Conservation (phyloP, 2,329 filamentous ascomycete genomes). For the Fusarium coicis region DNA sequence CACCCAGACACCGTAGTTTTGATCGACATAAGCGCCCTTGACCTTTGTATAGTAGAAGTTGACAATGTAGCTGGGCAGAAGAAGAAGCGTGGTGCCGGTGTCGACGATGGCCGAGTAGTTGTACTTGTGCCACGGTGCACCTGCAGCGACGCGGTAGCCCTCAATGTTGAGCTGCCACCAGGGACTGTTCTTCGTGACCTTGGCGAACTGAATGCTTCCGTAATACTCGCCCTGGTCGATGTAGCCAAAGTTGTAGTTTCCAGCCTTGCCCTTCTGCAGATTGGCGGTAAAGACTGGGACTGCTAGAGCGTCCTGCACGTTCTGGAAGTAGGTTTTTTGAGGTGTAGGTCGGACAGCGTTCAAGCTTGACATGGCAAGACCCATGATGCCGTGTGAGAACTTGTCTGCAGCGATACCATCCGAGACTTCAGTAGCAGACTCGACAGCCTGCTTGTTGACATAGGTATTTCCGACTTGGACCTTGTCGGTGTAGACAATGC, state of each 20-base stretch:
- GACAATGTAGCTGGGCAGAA: slow-evolving; percentile 65
- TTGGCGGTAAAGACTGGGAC: slow-evolving; percentile 53
- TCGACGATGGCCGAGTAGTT: slow-evolving; percentile 70
- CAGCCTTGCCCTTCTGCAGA: slow-evolving; percentile 46
- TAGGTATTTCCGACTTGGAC: slow-evolving; percentile 70
- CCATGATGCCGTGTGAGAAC: slow-evolving; percentile 52
- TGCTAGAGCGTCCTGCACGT: slow-evolving; percentile 45
- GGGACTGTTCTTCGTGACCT: slow-evolving; percentile 62
- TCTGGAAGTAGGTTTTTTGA: slow-evolving; percentile 52
- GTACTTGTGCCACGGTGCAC: slow-evolving; percentile 23
- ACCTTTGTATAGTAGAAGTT: slow-evolving; percentile 70
- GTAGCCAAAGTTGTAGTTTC: slow-evolving; percentile 57
- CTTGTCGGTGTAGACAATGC: slow-evolving; percentile 73
- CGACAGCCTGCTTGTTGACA: slow-evolving; percentile 71
- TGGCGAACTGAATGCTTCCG: slow-evolving; percentile 65
- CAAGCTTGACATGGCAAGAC: slow-evolving; percentile 46
- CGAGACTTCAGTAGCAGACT: slow-evolving; percentile 71
- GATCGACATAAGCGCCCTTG: slow-evolving; percentile 58
- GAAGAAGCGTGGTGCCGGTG: slow-evolving; percentile 75
- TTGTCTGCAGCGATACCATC: slow-evolving; percentile 49
- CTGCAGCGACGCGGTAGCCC: slow-evolving; percentile 64
- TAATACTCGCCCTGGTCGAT: slow-evolving; percentile 68
- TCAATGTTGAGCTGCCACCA: slow-evolving; percentile 71
- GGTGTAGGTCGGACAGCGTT: slow-evolving; percentile 49
- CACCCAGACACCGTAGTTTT: slow-evolving; percentile 63